Base-by-base conservation (phyloP, 1,284 basidiomycete species). In the Irpex rosettiformis region DNA sequence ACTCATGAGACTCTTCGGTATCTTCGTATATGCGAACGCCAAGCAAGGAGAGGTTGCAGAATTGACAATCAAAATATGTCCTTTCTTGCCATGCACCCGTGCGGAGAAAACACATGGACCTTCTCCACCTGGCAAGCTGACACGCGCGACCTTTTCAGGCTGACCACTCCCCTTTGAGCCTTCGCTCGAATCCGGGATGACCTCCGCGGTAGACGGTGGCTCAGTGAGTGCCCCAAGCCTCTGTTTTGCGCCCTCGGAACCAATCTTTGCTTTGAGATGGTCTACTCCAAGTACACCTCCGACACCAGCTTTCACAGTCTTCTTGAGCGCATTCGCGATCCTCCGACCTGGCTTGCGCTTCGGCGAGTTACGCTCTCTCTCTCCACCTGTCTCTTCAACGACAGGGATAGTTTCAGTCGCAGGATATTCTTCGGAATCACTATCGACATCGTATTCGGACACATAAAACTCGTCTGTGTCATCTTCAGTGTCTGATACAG, bases 81-180 rank as follows among this genome's bases (percentile, higher is more conserved):
- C 69, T 54, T 65, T 68, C 63, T 61, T 64, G 4, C 68, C 69
- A 43, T 63, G 61, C 53, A 65, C 48, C 30, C 69, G 66, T 27
- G 63, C 67, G 4, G 65, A 65, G 62, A 67, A 71, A 24, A 66
- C 64, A 53, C 65, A 69, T 30, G 69, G 69, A 21, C 69, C 69
- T 57, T 71, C 69, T 22, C 67, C 63, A 58, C 54, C 63, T 16
- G 63, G 61, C 24, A 63, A 58, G 42, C 54, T 43, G 27, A 62
- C 58, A 16, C 59, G 60, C 2, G 60, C 56, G 28, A 60, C 56
- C 21, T 64, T 29, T 40, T 25, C 52, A 2, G 42, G 55, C 22
- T 30, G 54, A 11, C 37, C 47, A n/a, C 56, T 58, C 11, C 42
- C 24, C 10, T 4, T 52, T n/a, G 54, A 47, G 53, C 24, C 30